Evolutionary conservation across 352 stramenopile genomes (phyloP).

Genomic region (Nothophytophthora sp.): DNA sequence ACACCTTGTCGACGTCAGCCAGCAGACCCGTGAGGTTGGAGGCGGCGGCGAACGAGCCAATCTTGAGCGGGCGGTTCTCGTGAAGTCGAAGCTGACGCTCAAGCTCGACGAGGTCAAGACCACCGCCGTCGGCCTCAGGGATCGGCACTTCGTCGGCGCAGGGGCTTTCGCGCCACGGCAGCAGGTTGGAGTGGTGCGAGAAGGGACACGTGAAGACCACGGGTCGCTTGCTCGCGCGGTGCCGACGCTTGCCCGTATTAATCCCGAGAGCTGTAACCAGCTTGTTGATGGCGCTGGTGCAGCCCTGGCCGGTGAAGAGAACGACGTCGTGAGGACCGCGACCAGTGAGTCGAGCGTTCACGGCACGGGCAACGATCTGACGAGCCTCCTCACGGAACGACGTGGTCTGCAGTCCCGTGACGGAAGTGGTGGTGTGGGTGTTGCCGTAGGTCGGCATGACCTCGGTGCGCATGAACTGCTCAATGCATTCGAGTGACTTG

Average conservation of each 20-base stretch:
- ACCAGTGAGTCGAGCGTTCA: slow-evolving; percentile 82
- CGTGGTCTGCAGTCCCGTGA: slow-evolving; percentile 78
- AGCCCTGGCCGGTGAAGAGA: slow-evolving; percentile 92
- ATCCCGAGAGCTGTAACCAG: slow-evolving; percentile 74
- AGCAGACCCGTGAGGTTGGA: slow-evolving; percentile 96
- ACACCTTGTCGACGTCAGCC: slow-evolving; percentile 89
- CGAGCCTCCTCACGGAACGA: slow-evolving; percentile 94
- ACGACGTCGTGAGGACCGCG: slow-evolving; percentile 91
- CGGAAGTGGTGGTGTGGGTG: slow-evolving; percentile 93
- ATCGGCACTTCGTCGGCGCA: slow-evolving; percentile 82
- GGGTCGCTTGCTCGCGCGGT: slow-evolving; percentile 36
- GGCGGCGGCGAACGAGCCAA: slow-evolving; percentile 92
- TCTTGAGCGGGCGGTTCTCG: slow-evolving; percentile 54
- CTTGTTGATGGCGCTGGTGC: slow-evolving; percentile 87
- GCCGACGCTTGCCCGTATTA: slow-evolving; percentile 27
- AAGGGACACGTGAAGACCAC: slow-evolving; percentile 94
- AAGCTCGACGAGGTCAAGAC: slow-evolving; percentile 67
- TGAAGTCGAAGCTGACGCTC: slow-evolving; percentile 50
- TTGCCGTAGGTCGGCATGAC: slow-evolving; percentile 96
- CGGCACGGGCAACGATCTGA: slow-evolving; percentile 89
- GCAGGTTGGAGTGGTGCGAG: slow-evolving; percentile 98
- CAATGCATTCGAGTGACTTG: slow-evolving; percentile 86
- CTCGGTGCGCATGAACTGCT: slow-evolving; percentile 86
- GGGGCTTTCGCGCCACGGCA: slow-evolving; percentile 95
- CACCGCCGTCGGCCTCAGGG: slow-evolving; percentile 42